Evolutionary conservation across 768 basidiomycete genomes (phyloP), one percentile per base, ranked within the genome.

Genomic region (Dioszegia crocea): DNA sequence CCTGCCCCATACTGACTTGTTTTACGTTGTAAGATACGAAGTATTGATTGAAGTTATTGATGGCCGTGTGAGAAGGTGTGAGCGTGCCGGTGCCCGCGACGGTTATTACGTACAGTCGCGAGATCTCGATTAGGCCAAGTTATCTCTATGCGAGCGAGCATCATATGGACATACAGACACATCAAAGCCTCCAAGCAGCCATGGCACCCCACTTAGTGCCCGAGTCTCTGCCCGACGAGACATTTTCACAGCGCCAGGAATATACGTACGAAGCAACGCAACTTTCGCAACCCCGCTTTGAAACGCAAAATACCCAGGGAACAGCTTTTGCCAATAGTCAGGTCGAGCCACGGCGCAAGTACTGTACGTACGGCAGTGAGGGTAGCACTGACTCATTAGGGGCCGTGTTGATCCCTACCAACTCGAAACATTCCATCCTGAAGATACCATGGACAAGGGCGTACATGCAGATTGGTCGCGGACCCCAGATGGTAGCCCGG

Each of bases 391-490:
- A 62, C 33, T 38, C 40, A 23, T 2, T 49, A 76, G 75, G 75
- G 75, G 75, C 75, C 27, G 61, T 72, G 11, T 66, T 76, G 47
- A 75, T 73, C 8, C 71, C 75, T 5, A 70, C 70, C 19, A 70
- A 71, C 29, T 40, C 70, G 9, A 56, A 57, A 1, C 65, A 71
- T 36, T 59, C 60, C 17, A 70, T 71, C 43, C 57, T 76, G 21
- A 76, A 76, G 44, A 63, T 75, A 24, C 65, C 68, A 17, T 76
- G 75, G 75, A 57, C 54, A 3, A 61, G 64, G 31, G 36, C 67
- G 4, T 45, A 50, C 8, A 55, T 70, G 4, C 71, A 73, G 44
- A 65, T 77, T 26, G 76, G 76, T 21, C 67, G 76, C 21, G 74
- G 74, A 14, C 66, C 71, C 1, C 61, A 57, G 12, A 59, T 48